phyloP scores from a whole-genome alignment of 1,284 basidiomycete genomes.

The Irpex sp. region DNA sequence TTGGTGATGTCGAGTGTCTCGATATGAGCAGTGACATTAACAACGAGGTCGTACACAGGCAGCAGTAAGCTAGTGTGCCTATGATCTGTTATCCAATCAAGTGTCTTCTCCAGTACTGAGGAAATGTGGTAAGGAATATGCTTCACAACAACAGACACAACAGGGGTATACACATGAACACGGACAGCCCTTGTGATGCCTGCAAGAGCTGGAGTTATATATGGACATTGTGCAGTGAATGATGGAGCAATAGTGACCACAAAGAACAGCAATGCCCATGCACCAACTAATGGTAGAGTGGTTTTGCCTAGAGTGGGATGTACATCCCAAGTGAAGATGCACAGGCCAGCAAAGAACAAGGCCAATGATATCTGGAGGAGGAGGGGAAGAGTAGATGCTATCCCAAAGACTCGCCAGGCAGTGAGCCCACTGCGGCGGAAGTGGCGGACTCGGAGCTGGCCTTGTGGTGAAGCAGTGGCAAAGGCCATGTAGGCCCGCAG shows the following conservation, averaged over 20 bases:
- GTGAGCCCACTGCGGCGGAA: no score
- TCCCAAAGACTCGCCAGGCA: no score
- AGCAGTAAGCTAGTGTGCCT: no score
- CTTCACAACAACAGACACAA: neutral
- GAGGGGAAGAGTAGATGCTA: slow-evolving; percentile 6
- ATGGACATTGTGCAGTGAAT: neutral
- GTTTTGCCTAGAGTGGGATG: slow-evolving; percentile 2
- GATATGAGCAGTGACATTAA: no score
- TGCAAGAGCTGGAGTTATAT: neutral
- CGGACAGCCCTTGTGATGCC: neutral
- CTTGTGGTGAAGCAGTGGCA: no score
- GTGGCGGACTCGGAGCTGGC: no score
- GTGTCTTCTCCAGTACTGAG: no score
- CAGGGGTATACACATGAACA: neutral
- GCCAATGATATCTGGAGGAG: slow-evolving; percentile 12
- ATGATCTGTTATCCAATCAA: no score
- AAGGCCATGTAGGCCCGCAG: slow-evolving; percentile 2
- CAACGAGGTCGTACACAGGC: no score
- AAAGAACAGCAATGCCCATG: neutral
- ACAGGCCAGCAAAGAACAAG: slow-evolving; percentile 15
- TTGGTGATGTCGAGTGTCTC: no score
- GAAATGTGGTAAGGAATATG: neutral
- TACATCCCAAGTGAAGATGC: slow-evolving; percentile 8
- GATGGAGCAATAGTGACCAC: neutral
- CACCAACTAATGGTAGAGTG: neutral